These are phyloP conservation scores for Atalantia buxifolia DNA, from an alignment of 345 rosid species.

Conservation along the genomic window DNA sequence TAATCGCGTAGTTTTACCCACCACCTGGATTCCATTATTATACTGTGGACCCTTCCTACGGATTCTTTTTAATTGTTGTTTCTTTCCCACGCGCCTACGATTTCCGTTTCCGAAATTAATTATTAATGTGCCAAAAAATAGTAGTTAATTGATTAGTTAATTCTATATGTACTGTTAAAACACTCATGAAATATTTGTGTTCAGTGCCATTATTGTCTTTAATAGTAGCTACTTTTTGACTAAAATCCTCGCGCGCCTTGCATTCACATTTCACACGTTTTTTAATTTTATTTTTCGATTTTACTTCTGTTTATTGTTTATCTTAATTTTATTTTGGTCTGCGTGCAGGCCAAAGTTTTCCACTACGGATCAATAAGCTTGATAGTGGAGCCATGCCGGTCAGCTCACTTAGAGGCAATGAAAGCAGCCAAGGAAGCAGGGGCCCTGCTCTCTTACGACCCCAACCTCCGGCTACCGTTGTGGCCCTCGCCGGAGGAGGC, in stretches of 20 bases:
- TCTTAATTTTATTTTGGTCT: neutral
- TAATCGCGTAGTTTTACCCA: neutral
- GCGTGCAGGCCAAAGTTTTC: constrained; percentile 68
- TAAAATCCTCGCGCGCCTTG: neutral
- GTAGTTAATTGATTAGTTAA: neutral
- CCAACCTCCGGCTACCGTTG: constrained; percentile 85
- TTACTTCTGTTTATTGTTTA: neutral
- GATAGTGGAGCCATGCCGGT: constrained; percentile 98
- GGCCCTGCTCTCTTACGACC: constrained; percentile 91
- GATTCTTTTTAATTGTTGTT: neutral
- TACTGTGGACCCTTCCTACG: neutral
- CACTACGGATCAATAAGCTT: constrained; percentile 97
- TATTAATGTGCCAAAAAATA: neutral
- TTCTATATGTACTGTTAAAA: too few species aligned
- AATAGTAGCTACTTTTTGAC: neutral
- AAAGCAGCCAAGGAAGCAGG: constrained; percentile 86
- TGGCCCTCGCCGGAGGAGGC: constrained; percentile 95
- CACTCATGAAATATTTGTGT: too few species aligned
- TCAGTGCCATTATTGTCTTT: too few species aligned
- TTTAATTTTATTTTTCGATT: neutral
- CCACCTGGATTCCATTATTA: neutral
- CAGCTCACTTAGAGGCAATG: constrained; percentile 93
- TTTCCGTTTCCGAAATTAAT: neutral
- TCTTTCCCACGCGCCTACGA: neutral
- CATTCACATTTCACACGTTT: neutral